Base-by-base conservation (phyloP, 495 filamentous ascomycete genomes). In the Penicillium bovifimosum region DNA sequence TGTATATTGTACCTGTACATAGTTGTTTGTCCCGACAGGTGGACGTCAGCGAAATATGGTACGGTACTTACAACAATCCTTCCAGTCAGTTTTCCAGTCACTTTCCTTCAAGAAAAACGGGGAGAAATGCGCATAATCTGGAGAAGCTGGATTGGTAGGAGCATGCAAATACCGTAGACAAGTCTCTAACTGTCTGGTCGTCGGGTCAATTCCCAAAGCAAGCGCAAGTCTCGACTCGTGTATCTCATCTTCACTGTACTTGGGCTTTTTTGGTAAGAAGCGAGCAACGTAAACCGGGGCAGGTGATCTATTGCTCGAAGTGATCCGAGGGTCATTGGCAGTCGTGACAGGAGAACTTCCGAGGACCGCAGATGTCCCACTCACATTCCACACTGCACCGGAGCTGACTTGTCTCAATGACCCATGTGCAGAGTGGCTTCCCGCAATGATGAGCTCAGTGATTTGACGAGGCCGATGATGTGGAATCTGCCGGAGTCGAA, bases 311-410 rank as follows among this genome's bases (percentile, higher is more conserved):
- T 85, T 87, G 38, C 77, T 79, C 10, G 87, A 58, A 50, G 85
- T 61, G 14, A 81, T 79, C 14, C 84, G 84, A 33, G 79, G 73
- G 9, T 86, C 85, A 63, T 85, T 74, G 43, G 83, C 63, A 16
- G 86, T 65, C 8, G 79, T 76, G 34, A 61, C 53, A 10, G 74
- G 61, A 17, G 67, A 63, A 40, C 68, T 66, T 24, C 72, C 71
- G 35, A 70, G 56, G 9, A 70, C 79, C 11, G 76, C 75, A 39
- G 80, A 78, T 26, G 77, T 58, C 26, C 89, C 87, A 14, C 91
- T 88, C 13, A 93, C 87, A 5, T 81, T 80, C 91, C 91, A 95
- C n/a, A 92, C 76, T 32, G 81, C 78, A 0, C 87, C 88, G 42
- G 71, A 56, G 66, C 88, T 93, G 42, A 83, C 71, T 54, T 80